Evolutionary conservation across 192 early-diverging fungal genomes (phyloP).

Genomic region (Chytriomyces hyalinus): DNA sequence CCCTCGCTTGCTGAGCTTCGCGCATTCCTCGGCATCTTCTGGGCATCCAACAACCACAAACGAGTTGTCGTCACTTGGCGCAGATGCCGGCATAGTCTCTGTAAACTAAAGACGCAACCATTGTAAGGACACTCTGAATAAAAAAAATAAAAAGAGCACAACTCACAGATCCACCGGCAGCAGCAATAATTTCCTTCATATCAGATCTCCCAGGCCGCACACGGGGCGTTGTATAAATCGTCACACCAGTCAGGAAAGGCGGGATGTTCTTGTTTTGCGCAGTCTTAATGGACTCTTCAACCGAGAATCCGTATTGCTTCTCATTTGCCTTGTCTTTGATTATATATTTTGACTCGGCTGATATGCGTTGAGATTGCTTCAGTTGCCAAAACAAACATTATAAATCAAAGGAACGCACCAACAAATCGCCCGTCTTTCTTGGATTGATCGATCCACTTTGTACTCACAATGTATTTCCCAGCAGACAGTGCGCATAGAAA

Average conservation of each 20-base stretch:
- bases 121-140: neutral
- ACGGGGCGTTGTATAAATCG: slow-evolving; percentile 43
- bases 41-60: slow-evolving; percentile 38
- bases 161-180: slow-evolving; percentile 50
- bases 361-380: neutral
- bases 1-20: slow-evolving; percentile 28
- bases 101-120: neutral
- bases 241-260: slow-evolving; percentile 38
- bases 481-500: slow-evolving; percentile 53
- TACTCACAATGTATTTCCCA: slow-evolving; percentile 50
- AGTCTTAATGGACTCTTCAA: slow-evolving; percentile 31
- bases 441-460: slow-evolving; percentile 56
- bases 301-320: slow-evolving; percentile 45
- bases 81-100: slow-evolving; percentile 13
- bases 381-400: slow-evolving; percentile 2
- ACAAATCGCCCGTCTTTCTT: slow-evolving; percentile 47
- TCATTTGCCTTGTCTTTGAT: slow-evolving; percentile 51
- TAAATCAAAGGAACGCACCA: slow-evolving; percentile 31
- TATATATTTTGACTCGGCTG: slow-evolving; percentile 48
- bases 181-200: slow-evolving; percentile 49
- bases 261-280: neutral
- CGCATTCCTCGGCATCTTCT: slow-evolving; percentile 41
- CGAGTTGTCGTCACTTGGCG: slow-evolving; percentile 4
- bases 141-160: neutral
- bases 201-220: slow-evolving; percentile 46